Base-by-base conservation (phyloP, 257 asterid genomes). In the Gentiana macrophylla region DNA sequence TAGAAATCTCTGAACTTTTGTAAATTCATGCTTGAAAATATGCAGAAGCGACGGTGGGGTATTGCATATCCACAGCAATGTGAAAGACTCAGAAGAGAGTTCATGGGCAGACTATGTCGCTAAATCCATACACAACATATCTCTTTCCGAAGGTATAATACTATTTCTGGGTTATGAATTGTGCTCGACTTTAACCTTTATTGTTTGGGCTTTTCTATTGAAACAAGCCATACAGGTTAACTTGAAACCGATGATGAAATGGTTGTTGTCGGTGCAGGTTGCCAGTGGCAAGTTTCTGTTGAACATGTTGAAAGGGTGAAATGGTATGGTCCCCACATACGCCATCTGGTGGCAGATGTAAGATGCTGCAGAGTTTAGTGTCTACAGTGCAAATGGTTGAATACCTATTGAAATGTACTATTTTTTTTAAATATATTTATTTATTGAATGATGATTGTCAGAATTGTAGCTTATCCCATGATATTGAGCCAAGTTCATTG, bases 271-370 rank as follows among this genome's bases (percentile, higher is more conserved):
- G 24, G 24, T 50, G 67, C 90, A 92, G 99, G 95, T 55, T 79
- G 59, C 53, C 15, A 7, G 12, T 92, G 95, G 94, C 82, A 85
- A 56, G 89, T 88, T 32, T 73, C 78, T 0, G 76, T 83, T 2
- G 77, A 81, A 24, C 97, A 88, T 12, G 62, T 83, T 0, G 97
- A 88, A 77, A 86, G 94, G 66, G 99, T 92, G 49, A 92, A 92
- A 74, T 85, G 97, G 94, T 92, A 92, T 37, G 99, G 95, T 35
- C 99, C 99, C 4, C 95, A 70, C 54, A 77, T 85, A 12, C 94
- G 97, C 44, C 99, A 92, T 72, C 85, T 92, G 34, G 99, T 92
- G 37, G 82, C 72, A 13, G 97, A 92, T 56, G 78, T 88, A 36
- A 79, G 76, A 37, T 92, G 99, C 84, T 76, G 60, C 51, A 64